These are phyloP conservation scores for Fusarium pseudoanthophilum DNA, from an alignment of 2,329 filamentous ascomycete species.

Conservation along the genomic window DNA sequence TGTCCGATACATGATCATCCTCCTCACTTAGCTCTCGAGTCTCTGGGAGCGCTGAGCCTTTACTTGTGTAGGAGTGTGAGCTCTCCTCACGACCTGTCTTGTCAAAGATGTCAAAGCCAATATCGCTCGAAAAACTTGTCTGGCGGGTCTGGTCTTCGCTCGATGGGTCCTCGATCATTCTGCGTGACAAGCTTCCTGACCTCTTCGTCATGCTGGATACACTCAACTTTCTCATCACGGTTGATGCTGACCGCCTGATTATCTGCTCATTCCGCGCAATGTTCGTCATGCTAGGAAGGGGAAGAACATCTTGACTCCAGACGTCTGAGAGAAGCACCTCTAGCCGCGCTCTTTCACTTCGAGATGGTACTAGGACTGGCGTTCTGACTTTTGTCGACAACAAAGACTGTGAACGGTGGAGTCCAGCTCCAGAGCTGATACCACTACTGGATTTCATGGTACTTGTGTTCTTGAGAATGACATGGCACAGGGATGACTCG, in stretches of 20 bases:
- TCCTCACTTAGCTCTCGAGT: constrained; percentile 12
- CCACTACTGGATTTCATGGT: constrained; percentile 66
- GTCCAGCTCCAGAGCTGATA: constrained; percentile 56
- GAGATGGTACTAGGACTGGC: constrained; percentile 77
- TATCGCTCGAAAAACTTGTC: constrained; percentile 29
- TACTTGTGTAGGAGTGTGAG: constrained; percentile 17
- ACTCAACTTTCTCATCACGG: constrained; percentile 88
- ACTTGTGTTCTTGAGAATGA: constrained; percentile 88
- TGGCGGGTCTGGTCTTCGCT: constrained; percentile 11
- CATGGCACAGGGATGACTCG: constrained; percentile 75
- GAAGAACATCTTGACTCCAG: constrained; percentile 83
- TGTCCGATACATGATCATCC: background rate
- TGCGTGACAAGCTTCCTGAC: constrained; percentile 64
- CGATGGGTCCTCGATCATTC: constrained; percentile 4
- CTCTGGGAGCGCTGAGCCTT: constrained; percentile 16
- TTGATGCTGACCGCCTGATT: constrained; percentile 81
- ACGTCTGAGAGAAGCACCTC: constrained; percentile 80
- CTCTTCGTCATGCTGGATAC: constrained; percentile 81
- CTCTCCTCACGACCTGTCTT: constrained; percentile 9
- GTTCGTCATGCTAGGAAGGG: constrained; percentile 82
- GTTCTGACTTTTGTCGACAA: constrained; percentile 73
- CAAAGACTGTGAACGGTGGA: constrained; percentile 83
- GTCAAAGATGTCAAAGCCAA: constrained; percentile 8
- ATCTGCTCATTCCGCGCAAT: constrained; percentile 74
- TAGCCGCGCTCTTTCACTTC: constrained; percentile 79